phyloP scores from a whole-genome alignment of 306 rosid genomes.

The Begonia fuchsioides region DNA sequence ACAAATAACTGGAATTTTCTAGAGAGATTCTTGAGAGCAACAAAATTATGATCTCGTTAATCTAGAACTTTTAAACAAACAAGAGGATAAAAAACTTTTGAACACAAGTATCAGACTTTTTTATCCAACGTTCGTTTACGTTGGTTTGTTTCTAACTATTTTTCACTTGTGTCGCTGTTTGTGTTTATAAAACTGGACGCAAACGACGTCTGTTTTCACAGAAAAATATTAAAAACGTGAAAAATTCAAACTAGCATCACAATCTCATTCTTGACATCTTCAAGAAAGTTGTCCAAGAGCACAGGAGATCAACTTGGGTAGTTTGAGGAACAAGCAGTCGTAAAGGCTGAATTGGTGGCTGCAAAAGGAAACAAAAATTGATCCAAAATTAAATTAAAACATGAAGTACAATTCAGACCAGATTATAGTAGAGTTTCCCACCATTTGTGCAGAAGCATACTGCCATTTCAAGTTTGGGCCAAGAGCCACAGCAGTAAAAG shows the following conservation, averaged over 20 bases:
- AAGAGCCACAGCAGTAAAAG: slow-evolving; percentile 59
- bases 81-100: too few relatives aligned
- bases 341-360: slow-evolving; percentile 84
- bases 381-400: slow-evolving; percentile 12
- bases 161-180: not conserved
- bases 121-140: not conserved
- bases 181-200: too few relatives aligned
- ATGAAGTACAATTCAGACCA: slow-evolving; percentile 4
- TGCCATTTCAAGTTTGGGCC: slow-evolving; percentile 56
- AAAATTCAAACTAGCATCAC: not conserved
- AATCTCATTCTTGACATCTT: slow-evolving; percentile 32
- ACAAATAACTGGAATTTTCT: not conserved
- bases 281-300: slow-evolving; percentile 70
- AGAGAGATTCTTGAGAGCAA: too few relatives aligned
- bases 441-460: slow-evolving; percentile 58
- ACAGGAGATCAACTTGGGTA: slow-evolving; percentile 84
- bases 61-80: too few relatives aligned
- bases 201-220: not conserved
- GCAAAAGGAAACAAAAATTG: slow-evolving; percentile 20
- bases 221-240: slow-evolving; percentile 2
- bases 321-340: slow-evolving; percentile 79
- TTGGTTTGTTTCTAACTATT: not conserved
- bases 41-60: too few relatives aligned
- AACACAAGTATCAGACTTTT: not conserved
- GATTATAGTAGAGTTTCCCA: slow-evolving; percentile 10